Evolutionary conservation across 805 yeast genomes (phyloP), one percentile per base, ranked within the genome.

Genomic region (Wickerhamomyces pijperi): DNA sequence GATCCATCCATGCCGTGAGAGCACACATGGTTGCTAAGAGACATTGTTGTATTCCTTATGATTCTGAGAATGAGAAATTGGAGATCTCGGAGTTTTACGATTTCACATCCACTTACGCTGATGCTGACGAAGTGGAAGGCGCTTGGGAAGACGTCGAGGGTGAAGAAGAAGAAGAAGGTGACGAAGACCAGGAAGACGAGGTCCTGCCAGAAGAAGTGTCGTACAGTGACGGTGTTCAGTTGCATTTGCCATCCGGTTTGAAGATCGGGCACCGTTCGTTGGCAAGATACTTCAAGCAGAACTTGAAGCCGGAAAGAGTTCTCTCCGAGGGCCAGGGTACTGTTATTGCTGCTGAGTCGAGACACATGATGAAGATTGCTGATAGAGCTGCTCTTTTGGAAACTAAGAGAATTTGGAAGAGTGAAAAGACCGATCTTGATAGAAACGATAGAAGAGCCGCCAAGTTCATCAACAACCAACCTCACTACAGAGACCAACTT

Each of bases 71-170:
- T 47, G 94, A 88, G 51, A 83, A 79, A 56, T 64, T 85, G 41
- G 98, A 92, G 59, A 74, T 90, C 16, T 78, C 94, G 0, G 94
- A 87, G 40, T 92, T 84, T 53, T 92, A 90, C 56, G 96, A 92
- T 56, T 92, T 88, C 65, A 66, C 78, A 2, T 70, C 84, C 2
- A 74, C 94, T 3, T 90, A 88, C 54, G 39, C 58, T 14, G 61
- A 53, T 3, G 29, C 32, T 9, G 64, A 57, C 46, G 53, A 46
- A 2, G 59, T 44, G 15, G 58, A 47, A 5, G 62, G 47, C 18
- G 64, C 46, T 3, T 65, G 58, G 40, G 67, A 47, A 36, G 65
- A 59, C 28, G 63, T 66, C 41, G 70, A 58, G 12, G 68, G 54
- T 13, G 61, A 53, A 3, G 61, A 55, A 19, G 63, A 61, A 45